Conservation (phyloP, 306 rosid species). For the Comarum palustre region DNA sequence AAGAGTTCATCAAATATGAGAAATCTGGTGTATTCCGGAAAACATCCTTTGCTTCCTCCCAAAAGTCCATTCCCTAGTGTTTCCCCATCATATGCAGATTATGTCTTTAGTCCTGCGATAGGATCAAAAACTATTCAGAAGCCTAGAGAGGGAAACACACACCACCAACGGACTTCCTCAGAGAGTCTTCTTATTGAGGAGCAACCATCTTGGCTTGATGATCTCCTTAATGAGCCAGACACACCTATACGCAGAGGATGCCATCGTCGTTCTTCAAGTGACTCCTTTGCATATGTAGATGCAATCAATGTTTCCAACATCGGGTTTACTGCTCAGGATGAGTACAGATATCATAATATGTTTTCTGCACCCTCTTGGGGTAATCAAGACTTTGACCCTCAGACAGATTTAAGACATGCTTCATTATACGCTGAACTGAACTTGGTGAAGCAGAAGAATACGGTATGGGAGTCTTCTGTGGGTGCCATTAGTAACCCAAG, state of each 20-base stretch:
- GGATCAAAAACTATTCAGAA: constrained; percentile 66
- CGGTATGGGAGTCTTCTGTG: constrained; percentile 71
- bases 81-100: constrained; percentile 76
- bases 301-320: constrained; percentile 44
- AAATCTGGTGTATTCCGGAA: constrained; percentile 76
- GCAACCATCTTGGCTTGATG: constrained; percentile 99
- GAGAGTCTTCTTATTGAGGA: constrained; percentile 87
- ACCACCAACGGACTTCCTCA: constrained; percentile 91
- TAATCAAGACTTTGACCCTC: constrained; percentile 74
- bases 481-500: constrained; percentile 39
- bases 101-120: constrained; percentile 46
- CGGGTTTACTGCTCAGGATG: constrained; percentile 55
- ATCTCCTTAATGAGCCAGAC: constrained; percentile 97
- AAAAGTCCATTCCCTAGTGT: constrained; percentile 93
- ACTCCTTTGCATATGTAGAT: constrained; percentile 88
- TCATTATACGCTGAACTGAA: constrained; percentile 54
- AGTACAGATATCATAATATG: constrained; percentile 51
- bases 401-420: constrained; percentile 65
- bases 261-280: constrained; percentile 98
- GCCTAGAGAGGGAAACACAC: constrained; percentile 67
- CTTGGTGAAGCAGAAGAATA: constrained; percentile 62
- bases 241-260: constrained; percentile 89
- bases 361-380: constrained; percentile 61
- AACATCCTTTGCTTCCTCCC: constrained; percentile 89
- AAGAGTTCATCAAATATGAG: constrained; percentile 76